Evolutionary conservation across 768 basidiomycete species (phyloP).

Genomic region (Rhodotorula taiwanensis): DNA sequence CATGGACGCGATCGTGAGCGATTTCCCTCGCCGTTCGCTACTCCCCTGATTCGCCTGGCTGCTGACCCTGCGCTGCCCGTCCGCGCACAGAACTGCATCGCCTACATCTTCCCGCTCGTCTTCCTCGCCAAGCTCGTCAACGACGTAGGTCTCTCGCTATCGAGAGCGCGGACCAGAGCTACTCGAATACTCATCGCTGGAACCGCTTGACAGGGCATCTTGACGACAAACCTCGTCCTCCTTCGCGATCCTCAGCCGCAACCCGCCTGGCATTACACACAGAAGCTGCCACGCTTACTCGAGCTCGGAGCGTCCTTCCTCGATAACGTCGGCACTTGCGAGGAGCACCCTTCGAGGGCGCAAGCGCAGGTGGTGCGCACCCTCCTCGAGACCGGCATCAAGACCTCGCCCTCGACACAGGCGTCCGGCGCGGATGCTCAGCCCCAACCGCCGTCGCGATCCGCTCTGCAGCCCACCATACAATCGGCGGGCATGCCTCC

Average conservation of each 20-base stretch:
- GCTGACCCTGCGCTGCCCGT: background rate
- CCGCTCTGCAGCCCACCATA: too few species aligned
- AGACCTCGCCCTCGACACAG: slow-evolving; percentile 8
- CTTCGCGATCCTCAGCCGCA: slow-evolving; percentile 15
- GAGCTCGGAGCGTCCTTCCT: slow-evolving; percentile 36
- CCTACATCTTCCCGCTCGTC: slow-evolving; percentile 34
- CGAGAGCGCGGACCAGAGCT: background rate
- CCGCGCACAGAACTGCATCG: slow-evolving; percentile 22
- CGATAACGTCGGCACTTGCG: slow-evolving; percentile 29
- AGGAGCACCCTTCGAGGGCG: slow-evolving; percentile 23
- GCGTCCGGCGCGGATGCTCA: too few species aligned
- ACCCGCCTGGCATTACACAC: slow-evolving; percentile 29
- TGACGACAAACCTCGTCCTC: slow-evolving; percentile 33
- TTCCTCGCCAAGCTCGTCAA: slow-evolving; percentile 36
- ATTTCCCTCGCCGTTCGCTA: background rate
- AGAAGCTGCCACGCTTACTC: slow-evolving; percentile 36
- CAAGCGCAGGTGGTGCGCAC: slow-evolving; percentile 31
- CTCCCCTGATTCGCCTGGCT: background rate
- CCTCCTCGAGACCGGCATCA: slow-evolving; percentile 28
- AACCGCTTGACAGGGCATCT: slow-evolving; percentile 9
- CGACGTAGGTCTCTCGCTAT: slow-evolving; percentile 16
- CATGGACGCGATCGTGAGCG: slow-evolving; percentile 27
- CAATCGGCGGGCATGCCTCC: too few species aligned
- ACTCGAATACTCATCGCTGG: background rate
- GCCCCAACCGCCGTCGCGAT: too few species aligned